Conservation (phyloP, 805 yeast genomes). For the Candida silvicultrix region DNA sequence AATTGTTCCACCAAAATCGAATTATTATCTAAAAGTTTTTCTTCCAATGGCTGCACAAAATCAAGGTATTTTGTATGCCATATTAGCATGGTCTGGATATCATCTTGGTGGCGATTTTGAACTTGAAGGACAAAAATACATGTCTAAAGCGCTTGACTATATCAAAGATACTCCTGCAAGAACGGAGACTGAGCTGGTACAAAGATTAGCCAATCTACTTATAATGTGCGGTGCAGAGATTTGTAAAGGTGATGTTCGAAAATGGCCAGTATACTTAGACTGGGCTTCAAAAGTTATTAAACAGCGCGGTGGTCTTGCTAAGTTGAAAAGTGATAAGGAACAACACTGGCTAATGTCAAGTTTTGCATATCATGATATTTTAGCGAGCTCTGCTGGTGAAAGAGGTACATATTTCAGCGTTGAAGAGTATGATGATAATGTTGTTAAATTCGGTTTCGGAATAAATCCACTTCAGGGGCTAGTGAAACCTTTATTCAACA, state of each 20-base stretch:
- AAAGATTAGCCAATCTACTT: slow-evolving; percentile 56
- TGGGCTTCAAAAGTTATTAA: slow-evolving; percentile 61
- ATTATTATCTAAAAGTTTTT: slow-evolving; percentile 46
- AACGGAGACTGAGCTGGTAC: slow-evolving; percentile 16
- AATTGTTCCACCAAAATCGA: slow-evolving; percentile 40
- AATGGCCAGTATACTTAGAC: slow-evolving; percentile 63
- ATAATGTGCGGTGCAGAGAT: slow-evolving; percentile 76
- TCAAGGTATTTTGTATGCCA: slow-evolving; percentile 40
- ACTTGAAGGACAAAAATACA: slow-evolving; percentile 41
- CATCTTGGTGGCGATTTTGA: slow-evolving; percentile 30
- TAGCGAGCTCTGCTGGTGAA: slow-evolving; percentile 53
- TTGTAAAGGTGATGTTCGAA: slow-evolving; percentile 72
- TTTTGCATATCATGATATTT: slow-evolving; percentile 76
- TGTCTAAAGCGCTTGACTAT: slow-evolving; percentile 39
- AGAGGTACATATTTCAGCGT: slow-evolving; percentile 62
- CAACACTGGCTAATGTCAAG: slow-evolving; percentile 69
- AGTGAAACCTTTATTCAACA: slow-evolving; percentile 58
- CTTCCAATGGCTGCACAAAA: slow-evolving; percentile 46
- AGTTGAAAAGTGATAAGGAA: slow-evolving; percentile 45
- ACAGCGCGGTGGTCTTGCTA: slow-evolving; percentile 53
- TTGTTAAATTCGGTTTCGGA: slow-evolving; percentile 33
- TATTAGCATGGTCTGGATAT: slow-evolving; percentile 53
- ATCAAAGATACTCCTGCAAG: slow-evolving; percentile 27
- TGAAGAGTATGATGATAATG: slow-evolving; percentile 49
- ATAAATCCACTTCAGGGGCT: slow-evolving; percentile 71